These are phyloP conservation scores for Excoecaria agallocha DNA, from an alignment of 345 rosid genomes.

Conservation along the genomic window DNA sequence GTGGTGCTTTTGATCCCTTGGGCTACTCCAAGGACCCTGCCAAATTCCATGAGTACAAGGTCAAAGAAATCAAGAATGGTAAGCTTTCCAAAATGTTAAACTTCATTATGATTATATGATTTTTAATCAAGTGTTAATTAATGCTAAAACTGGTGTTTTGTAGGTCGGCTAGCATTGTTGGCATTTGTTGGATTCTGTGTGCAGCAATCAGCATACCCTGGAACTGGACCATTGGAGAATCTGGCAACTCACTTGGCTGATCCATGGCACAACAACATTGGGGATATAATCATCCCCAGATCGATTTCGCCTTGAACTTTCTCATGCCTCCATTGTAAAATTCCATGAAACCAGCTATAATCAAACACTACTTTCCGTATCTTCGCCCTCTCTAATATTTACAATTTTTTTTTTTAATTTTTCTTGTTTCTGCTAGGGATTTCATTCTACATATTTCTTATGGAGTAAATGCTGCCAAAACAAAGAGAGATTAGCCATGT, in stretches of 20 bases:
- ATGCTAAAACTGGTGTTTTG: background rate
- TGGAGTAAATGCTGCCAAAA: too few relatives aligned
- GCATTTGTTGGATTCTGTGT: conserved; percentile 94
- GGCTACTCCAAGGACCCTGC: conserved; percentile 95
- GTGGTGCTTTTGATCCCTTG: conserved; percentile 94
- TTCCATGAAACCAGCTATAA: conserved; percentile 26
- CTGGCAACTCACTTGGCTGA: conserved; percentile 93
- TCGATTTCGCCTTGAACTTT: conserved; percentile 34
- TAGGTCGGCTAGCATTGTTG: conserved; percentile 86
- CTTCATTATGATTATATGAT: background rate
- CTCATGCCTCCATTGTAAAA: conserved; percentile 25
- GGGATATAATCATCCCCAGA: conserved; percentile 64
- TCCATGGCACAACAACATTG: conserved; percentile 99
- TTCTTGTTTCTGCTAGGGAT: background rate
- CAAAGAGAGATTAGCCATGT: too few relatives aligned
- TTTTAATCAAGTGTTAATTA: background rate
- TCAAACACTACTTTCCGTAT: conserved; percentile 16
- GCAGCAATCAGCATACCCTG: conserved; percentile 95
- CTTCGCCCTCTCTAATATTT: background rate
- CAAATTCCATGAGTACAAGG: conserved; percentile 85
- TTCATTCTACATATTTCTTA: background rate
- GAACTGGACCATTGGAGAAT: conserved; percentile 98
- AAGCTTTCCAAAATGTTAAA: background rate
- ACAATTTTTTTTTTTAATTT: background rate
- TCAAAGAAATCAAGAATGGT: conserved; percentile 96